Percentiles rank a stretch among this genome's conserved stretches.
phyloP scores from a whole-genome alignment of 371 early-diverging fungal genomes.

The Mortierella sp. region DNA sequence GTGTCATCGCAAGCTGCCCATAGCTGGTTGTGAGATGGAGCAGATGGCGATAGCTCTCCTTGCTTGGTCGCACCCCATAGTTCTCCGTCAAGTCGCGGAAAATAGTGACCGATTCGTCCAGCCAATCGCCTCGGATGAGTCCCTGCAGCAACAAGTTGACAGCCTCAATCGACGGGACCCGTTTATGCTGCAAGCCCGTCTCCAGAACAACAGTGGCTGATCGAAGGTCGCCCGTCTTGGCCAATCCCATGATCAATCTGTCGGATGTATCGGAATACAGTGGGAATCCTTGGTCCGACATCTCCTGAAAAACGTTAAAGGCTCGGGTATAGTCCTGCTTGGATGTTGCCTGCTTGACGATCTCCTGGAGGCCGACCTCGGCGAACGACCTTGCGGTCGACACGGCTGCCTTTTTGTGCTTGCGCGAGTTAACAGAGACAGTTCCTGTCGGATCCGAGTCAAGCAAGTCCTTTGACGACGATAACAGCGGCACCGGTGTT shows the following conservation, averaged over 20 bases:
- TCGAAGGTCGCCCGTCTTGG: conserved; percentile 11
- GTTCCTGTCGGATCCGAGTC: neutral
- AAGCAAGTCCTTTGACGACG: neutral
- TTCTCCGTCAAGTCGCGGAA: conserved; percentile 45
- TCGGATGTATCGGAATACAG: conserved; percentile 14
- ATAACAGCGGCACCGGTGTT: neutral
- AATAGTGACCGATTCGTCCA: conserved; percentile 40
- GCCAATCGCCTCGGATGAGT: conserved; percentile 23
- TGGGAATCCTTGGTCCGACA: conserved; percentile 18
- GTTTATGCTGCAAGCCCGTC: conserved; percentile 26
- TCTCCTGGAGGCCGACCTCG: conserved; percentile 40
- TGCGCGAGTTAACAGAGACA: neutral
- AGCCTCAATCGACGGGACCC: conserved; percentile 28
- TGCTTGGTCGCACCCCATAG: conserved; percentile 30
- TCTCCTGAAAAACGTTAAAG: conserved; percentile 23
- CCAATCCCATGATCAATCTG: conserved; percentile 12
- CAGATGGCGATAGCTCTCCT: conserved; percentile 29
- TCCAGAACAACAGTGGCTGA: conserved; percentile 23
- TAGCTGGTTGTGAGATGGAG: conserved; percentile 29
- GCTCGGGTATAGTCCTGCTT: conserved; percentile 30
- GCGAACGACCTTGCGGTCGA: conserved; percentile 10
- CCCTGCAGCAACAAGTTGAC: conserved; percentile 26
- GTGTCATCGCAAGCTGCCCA: conserved; percentile 43
- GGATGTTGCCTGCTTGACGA: conserved; percentile 24
- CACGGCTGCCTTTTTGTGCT: neutral